Evolutionary conservation across 192 early-diverging fungal genomes (phyloP).

Genomic region (Glomus cerebriforme): DNA sequence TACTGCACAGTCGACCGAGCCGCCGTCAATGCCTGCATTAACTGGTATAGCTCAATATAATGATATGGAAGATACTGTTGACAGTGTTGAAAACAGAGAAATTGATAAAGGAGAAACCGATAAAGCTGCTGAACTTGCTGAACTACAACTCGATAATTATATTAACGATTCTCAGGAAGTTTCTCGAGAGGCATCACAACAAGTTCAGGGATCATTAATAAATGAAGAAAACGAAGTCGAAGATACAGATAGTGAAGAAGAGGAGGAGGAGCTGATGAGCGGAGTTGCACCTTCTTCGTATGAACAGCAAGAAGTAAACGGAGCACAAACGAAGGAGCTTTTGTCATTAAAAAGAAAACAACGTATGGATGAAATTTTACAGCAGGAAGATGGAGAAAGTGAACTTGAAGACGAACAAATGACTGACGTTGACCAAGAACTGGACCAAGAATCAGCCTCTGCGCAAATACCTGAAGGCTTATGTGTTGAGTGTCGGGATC

Average conservation of each 20-base stretch:
- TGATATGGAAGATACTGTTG: neutral
- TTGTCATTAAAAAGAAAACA: conserved; percentile 27
- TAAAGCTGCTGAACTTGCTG: neutral
- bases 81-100: neutral
- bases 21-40: neutral
- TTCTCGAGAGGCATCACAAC: too few species aligned
- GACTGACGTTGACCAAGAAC: conserved; percentile 16
- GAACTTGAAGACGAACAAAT: conserved; percentile 13
- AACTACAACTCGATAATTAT: neutral
- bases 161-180: neutral
- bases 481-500: conserved; percentile 90
- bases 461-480: conserved; percentile 65
- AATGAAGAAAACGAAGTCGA: neutral
- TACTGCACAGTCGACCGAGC: too few species aligned
- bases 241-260: neutral
- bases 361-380: conserved; percentile 25
- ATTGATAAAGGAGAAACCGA: neutral
- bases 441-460: conserved; percentile 37
- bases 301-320: neutral
- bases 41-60: neutral
- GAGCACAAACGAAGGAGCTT: neutral
- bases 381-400: neutral
- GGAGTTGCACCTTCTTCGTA: neutral
- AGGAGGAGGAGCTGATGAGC: neutral
- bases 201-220: too few species aligned